Conservation (phyloP, 2,329 filamentous ascomycete genomes). For the Sporothrix brasiliensis region DNA sequence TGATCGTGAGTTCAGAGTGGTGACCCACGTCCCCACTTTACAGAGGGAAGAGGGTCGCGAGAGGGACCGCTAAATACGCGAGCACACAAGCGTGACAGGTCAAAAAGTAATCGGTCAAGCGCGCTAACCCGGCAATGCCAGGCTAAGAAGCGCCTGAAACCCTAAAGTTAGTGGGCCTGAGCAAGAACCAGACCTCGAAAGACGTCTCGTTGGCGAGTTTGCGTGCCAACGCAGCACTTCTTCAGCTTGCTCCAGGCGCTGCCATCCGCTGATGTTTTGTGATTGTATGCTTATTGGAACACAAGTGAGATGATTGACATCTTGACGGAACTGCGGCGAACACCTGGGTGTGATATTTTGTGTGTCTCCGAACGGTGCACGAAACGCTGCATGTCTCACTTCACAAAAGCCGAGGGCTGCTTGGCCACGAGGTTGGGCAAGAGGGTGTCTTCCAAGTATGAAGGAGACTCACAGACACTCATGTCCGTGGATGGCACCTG, state of each 20-base stretch:
- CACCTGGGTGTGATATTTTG: neutral
- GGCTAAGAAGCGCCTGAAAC: slow-evolving; percentile 27
- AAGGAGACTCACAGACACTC: neutral
- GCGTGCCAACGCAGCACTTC: slow-evolving; percentile 27
- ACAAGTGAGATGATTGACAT: neutral
- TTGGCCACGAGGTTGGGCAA: slow-evolving; percentile 17
- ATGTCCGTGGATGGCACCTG: neutral
- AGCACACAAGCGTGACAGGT: neutral
- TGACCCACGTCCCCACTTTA: slow-evolving; percentile 13
- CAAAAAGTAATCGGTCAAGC: neutral
- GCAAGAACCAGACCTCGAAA: neutral
- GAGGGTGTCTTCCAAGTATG: neutral
- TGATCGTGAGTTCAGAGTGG: neutral
- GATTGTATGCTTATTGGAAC: neutral
- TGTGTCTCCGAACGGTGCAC: slow-evolving; percentile 5
- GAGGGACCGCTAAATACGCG: slow-evolving; percentile 8
- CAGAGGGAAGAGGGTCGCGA: neutral
- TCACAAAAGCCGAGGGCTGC: slow-evolving; percentile 22
- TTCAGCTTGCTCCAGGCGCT: slow-evolving; percentile 28
- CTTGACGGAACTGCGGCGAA: neutral
- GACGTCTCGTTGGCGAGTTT: slow-evolving; percentile 27
- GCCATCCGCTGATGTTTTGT: neutral
- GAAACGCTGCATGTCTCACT: slow-evolving; percentile 30
- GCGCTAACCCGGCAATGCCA: slow-evolving; percentile 22
- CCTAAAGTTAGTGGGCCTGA: neutral